Conservation (phyloP, 2,329 filamentous ascomycete species). For the Sclerotinia spermophila region DNA sequence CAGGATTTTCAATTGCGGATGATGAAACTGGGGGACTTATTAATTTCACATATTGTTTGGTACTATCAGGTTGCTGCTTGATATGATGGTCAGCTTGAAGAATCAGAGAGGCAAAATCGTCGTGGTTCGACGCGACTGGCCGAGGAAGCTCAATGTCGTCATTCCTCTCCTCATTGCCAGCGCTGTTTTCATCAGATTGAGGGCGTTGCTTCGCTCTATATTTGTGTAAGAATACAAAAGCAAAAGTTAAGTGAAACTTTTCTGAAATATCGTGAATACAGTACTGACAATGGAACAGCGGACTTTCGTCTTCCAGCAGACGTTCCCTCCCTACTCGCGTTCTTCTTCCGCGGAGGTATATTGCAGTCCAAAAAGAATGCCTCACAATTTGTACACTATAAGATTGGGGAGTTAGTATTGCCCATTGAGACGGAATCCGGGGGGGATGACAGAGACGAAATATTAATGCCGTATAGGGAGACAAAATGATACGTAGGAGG, state of each 20-base stretch:
- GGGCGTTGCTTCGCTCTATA: conserved; percentile 1
- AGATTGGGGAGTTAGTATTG: background rate
- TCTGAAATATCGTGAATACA: background rate
- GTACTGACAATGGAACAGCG: conserved; percentile 13
- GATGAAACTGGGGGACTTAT: conserved; percentile 97
- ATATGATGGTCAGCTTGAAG: conserved; percentile 69
- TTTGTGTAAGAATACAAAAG: background rate
- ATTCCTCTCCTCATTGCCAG: conserved; percentile 43
- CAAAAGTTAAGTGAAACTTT: background rate
- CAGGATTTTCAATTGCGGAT: conserved; percentile 93
- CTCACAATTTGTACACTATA: conserved; percentile 86
- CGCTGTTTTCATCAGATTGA: conserved; percentile 40
- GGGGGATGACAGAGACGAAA: background rate
- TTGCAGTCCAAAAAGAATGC: conserved; percentile 98
- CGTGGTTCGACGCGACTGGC: conserved; percentile 57
- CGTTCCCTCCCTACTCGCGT: conserved; percentile 61
- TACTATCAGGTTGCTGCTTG: conserved; percentile 67
- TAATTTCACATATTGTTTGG: conserved; percentile 75
- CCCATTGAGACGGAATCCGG: background rate
- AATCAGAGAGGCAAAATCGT: conserved; percentile 78
- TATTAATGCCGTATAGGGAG: background rate
- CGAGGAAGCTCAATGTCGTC: conserved; percentile 35
- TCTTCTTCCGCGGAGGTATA: conserved; percentile 90
- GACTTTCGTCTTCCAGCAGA: conserved; percentile 66
- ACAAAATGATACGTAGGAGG: background rate